A percentile compares a stretch with the other conserved stretches of the same genome.
phyloP scores from a whole-genome alignment of 2,329 filamentous ascomycete species.

The Aspergillus persii region DNA sequence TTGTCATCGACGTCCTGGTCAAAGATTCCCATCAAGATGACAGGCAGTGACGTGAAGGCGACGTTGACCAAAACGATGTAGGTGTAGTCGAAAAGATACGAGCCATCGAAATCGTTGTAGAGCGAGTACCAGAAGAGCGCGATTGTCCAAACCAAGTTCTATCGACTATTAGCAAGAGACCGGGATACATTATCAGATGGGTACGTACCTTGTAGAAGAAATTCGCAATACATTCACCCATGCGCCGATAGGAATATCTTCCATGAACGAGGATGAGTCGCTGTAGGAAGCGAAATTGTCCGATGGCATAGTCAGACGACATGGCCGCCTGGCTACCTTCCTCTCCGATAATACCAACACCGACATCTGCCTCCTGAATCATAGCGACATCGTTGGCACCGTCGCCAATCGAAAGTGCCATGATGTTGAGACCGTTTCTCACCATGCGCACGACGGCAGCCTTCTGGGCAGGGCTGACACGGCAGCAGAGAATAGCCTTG shows the following conservation, averaged over 20 bases:
- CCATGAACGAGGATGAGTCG: slow-evolving; percentile 85
- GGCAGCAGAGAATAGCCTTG: slow-evolving; percentile 92
- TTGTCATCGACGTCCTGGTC: slow-evolving; percentile 96
- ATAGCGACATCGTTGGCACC: slow-evolving; percentile 96
- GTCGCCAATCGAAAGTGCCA: slow-evolving; percentile 91
- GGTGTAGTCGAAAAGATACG: slow-evolving; percentile 95
- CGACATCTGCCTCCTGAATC: slow-evolving; percentile 97
- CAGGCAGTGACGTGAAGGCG: slow-evolving; percentile 90
- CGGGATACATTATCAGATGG: neutral
- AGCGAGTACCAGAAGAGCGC: slow-evolving; percentile 97
- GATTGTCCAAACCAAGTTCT: slow-evolving; percentile 97
- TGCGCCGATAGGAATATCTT: slow-evolving; percentile 90
- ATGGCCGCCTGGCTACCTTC: slow-evolving; percentile 92
- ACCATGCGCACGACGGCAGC: slow-evolving; percentile 96
- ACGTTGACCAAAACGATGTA: slow-evolving; percentile 97
- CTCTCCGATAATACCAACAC: slow-evolving; percentile 89
- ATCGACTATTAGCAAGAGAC: slow-evolving; percentile 8
- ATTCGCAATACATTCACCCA: slow-evolving; percentile 92
- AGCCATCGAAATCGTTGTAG: slow-evolving; percentile 92
- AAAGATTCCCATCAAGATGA: slow-evolving; percentile 92
- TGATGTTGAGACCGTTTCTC: slow-evolving; percentile 89
- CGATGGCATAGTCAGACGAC: slow-evolving; percentile 94
- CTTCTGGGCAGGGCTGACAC: slow-evolving; percentile 95
- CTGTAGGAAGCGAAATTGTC: slow-evolving; percentile 86
- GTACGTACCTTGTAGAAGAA: slow-evolving; percentile 90